Evolutionary conservation across 805 yeast species (phyloP), one percentile per base, ranked within the genome.

Genomic region (Cyberlindnera subsufficiens): DNA sequence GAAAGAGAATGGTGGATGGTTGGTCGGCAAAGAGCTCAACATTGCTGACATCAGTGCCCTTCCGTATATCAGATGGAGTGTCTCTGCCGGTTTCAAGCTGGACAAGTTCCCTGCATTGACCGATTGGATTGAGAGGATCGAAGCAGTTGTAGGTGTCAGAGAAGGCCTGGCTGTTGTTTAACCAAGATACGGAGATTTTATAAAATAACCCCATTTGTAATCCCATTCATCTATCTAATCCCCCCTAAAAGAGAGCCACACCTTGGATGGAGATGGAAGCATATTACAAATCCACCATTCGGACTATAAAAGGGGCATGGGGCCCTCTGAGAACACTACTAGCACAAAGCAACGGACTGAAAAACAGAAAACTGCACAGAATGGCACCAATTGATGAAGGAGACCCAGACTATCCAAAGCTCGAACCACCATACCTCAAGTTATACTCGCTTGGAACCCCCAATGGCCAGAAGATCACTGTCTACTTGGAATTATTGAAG

Each of bases 21-120:
- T 80, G 22, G 84, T 77, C 40, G 82, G 84, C 32, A 72, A 74
- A 46, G 74, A 72, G 40, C 52, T 78, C 37, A 64, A 78, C 3
- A 68, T 76, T 46, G 83, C 84, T 6, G 89, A 82, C 56, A 55
- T 77, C 18, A 59, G 66, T 11, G 52, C 66, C 9, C 66, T 61
- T 42, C 71, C 75, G 4, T 77, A 81, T 82, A 59, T 47, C 66
- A 74, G 17, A 69, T 80, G 81, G 61, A 67, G 35, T 37, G 39
- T 29, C 17, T 38, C 38, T 17, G 41, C 44, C 33, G 42, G 16
- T 2, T 32, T 40, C 17, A 49, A 43, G 3, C 16, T 42, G 19
- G 37, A 32, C 8, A 14, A 38, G 3, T 52, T 45, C 44, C 77
- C 77, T 20, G 50, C 56, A 37, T 53, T 70, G 34, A 42, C 58